phyloP scores from a whole-genome alignment of 441 rosid species.

The Eruca vesicaria region DNA sequence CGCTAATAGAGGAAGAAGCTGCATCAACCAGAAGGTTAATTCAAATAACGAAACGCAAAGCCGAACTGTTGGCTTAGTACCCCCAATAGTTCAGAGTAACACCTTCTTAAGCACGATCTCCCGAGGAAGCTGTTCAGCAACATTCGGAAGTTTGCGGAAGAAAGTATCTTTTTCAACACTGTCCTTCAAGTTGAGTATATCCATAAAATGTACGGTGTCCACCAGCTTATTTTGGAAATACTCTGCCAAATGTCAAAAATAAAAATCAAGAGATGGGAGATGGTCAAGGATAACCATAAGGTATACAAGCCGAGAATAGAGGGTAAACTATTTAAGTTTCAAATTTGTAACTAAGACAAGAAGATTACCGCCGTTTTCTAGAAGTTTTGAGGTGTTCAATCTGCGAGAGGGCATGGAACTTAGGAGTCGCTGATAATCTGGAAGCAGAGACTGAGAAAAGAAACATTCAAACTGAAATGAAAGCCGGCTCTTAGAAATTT shows the following conservation, averaged over 20 bases:
- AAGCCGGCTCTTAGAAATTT: conserved; percentile 28
- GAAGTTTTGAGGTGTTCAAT: conserved; percentile 88
- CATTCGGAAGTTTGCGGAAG: conserved; percentile 96
- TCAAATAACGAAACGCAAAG: conserved; percentile 33
- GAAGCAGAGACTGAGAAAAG: conserved; percentile 91
- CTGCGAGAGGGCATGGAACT: conserved; percentile 99
- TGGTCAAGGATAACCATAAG: not conserved
- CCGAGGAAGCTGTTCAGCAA: conserved; percentile 98
- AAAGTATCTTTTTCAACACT: conserved; percentile 96
- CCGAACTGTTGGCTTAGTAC: conserved; percentile 8
- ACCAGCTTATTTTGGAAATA: conserved; percentile 99
- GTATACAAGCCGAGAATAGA: not conserved
- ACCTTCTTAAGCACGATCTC: conserved; percentile 97
- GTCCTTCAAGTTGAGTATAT: conserved; percentile 90
- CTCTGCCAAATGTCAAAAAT: conserved; percentile 55
- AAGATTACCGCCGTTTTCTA: conserved; percentile 91
- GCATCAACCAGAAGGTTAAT: conserved; percentile 44
- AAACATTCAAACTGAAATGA: conserved; percentile 44
- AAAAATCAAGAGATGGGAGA: not conserved
- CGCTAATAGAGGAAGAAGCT: conserved; percentile 97
- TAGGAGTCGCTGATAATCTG: conserved; percentile 99
- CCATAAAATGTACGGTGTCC: conserved; percentile 99
- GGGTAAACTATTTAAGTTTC: not conserved
- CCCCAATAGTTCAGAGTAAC: not conserved
- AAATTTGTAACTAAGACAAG: conserved; percentile 16